Conservation (phyloP, 306 rosid species). For the Argentina anserina region DNA sequence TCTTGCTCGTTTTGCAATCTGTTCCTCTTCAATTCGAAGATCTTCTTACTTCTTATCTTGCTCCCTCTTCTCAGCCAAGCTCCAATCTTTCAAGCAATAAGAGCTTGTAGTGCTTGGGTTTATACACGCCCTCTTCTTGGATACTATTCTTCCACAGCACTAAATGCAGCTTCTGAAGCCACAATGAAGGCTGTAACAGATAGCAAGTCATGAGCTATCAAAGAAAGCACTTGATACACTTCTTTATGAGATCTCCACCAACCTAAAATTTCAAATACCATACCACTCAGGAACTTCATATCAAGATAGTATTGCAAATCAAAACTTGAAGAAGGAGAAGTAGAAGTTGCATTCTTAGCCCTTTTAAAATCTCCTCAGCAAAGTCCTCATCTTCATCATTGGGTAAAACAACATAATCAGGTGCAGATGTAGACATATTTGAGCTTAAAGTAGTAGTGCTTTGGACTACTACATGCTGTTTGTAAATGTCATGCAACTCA, state of each 20-base stretch:
- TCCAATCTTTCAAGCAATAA: slow-evolving; percentile 23
- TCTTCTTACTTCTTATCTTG: not conserved
- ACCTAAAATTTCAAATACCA: slow-evolving; percentile 17
- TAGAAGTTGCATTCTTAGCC: not conserved
- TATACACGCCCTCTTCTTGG: not conserved
- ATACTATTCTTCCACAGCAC: slow-evolving; percentile 4
- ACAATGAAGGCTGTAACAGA: slow-evolving; percentile 18
- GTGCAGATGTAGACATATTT: not conserved
- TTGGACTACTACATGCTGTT: not conserved
- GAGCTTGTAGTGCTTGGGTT: slow-evolving; percentile 8
- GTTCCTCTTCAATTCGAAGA: no score
- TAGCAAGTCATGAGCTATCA: slow-evolving; percentile 20
- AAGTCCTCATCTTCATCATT: not conserved
- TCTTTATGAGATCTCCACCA: slow-evolving; percentile 25
- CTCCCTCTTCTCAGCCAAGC: not conserved
- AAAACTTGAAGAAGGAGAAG: not conserved
- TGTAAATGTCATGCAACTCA: not conserved
- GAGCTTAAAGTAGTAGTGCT: not conserved
- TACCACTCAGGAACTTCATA: not conserved
- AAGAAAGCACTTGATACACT: slow-evolving; percentile 16
- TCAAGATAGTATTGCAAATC: not conserved
- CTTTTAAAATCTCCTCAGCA: not conserved
- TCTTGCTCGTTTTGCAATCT: no score
- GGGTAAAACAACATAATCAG: not conserved
- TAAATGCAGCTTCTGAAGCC: slow-evolving; percentile 2